Percentiles rank a stretch among this genome's conserved stretches.
phyloP scores from a whole-genome alignment of 2,329 filamentous ascomycete species.

The Alternaria conjuncta region DNA sequence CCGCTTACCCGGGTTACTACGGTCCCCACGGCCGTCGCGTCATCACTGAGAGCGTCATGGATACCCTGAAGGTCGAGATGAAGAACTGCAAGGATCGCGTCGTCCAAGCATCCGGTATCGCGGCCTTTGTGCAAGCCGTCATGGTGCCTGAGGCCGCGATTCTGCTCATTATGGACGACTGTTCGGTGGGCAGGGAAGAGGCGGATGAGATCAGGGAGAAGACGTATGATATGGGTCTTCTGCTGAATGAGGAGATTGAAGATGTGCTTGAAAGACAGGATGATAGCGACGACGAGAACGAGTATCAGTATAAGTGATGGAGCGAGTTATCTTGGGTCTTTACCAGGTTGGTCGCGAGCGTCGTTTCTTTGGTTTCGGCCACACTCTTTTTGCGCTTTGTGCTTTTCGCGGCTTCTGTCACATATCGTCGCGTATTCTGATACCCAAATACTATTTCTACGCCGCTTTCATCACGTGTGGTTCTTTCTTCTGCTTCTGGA shows the following conservation, averaged over 20 bases:
- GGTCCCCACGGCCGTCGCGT: conserved; percentile 73
- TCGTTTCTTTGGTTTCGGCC: background rate
- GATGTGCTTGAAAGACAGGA: conserved; percentile 52
- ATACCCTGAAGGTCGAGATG: conserved; percentile 34
- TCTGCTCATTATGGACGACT: conserved; percentile 64
- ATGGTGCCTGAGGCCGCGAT: conserved; percentile 74
- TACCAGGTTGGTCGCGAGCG: background rate
- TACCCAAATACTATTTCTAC: background rate
- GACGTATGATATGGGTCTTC: conserved; percentile 70
- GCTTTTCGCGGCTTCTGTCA: background rate
- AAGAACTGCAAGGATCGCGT: conserved; percentile 36
- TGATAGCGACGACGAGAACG: conserved; percentile 20
- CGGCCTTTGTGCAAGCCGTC: conserved; percentile 52
- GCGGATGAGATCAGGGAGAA: conserved; percentile 67
- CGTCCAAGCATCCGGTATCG: conserved; percentile 38
- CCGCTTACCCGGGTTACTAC: conserved; percentile 71
- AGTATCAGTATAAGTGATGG: conserved; percentile 14
- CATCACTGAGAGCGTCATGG: conserved; percentile 64
- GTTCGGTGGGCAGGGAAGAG: conserved; percentile 51
- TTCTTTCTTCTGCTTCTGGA: background rate
- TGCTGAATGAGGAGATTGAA: conserved; percentile 70
- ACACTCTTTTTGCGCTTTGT: background rate
- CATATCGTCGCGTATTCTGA: background rate
- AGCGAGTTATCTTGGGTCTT: too few relatives aligned
- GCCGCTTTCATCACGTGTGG: background rate